A percentile compares a stretch with the other conserved stretches of the same genome.
Evolutionary conservation across 2,329 filamentous ascomycete species (phyloP).

Genomic region (Colletotrichum kahawae): DNA sequence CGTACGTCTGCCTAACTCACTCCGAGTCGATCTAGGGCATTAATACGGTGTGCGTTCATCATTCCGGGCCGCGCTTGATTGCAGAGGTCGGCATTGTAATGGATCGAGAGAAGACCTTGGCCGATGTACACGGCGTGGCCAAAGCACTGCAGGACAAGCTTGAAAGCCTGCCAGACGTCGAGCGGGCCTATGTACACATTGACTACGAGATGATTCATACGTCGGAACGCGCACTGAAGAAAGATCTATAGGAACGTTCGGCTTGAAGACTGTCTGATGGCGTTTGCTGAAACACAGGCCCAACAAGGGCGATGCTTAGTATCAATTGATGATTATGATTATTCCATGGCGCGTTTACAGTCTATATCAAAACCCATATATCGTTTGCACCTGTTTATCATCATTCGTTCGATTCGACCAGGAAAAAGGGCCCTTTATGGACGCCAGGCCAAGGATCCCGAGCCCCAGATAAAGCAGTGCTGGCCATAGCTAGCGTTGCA

Average conservation of each 20-base stretch:
- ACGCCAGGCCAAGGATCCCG: not conserved
- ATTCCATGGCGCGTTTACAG: not conserved
- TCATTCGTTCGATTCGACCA: not conserved
- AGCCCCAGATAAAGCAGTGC: not conserved
- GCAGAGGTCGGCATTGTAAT: constrained; percentile 98
- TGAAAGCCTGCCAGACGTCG: constrained; percentile 88
- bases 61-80: constrained; percentile 85
- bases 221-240: constrained; percentile 76
- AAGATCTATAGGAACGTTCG: constrained; percentile 52
- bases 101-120: constrained; percentile 74
- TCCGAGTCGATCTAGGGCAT: constrained; percentile 80
- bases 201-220: constrained; percentile 97
- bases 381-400: not conserved
- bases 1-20: constrained; percentile 96
- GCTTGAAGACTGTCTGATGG: not conserved
- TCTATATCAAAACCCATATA: not conserved
- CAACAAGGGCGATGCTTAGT: not conserved
- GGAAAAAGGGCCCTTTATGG: not conserved
- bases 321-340: not conserved
- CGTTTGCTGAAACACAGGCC: not conserved
- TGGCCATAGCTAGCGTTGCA: not conserved
- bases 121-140: constrained; percentile 87
- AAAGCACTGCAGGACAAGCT: constrained; percentile 94
- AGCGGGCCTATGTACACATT: constrained; percentile 94
- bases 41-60: constrained; percentile 93